Base-by-base conservation (phyloP, 192 early-diverging fungal species). In the Coemansia sp. region DNA sequence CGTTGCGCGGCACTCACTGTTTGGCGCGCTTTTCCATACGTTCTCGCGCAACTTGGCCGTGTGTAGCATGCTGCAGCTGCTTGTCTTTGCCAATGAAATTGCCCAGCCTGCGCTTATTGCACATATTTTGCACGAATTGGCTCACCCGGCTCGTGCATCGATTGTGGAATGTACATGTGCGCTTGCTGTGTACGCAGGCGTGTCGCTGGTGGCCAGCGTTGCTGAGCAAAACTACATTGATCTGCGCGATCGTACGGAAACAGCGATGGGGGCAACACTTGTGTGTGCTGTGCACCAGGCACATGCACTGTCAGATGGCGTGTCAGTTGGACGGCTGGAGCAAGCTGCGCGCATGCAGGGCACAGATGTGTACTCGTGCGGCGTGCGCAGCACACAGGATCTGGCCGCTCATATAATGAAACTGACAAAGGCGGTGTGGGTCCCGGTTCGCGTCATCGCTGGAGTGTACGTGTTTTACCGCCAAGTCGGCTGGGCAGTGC, bases 191-290 rank as follows among this genome's bases (percentile, higher is more conserved):
- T 78, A 71, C 38, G 10, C 46, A 0, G 18, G 2, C 0, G 6
- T 68, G 11, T 56, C 66, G 21, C 5, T 69, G 0, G 7, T 31
- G 0, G 66, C 53, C 0, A 61, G 58, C 0, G 15, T 66, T 11
- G 34, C 62, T 11, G 70, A 78, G 75, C 75, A 78, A 44, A 68
- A 78, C 47, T 67, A 72, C n/a, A 73, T 78, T 5, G 75, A 78
- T 18, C 4, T 63, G 42, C 59, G 63, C 3, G 75, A 78, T 63
- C 53, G 34, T 4, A 51, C 40, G 12, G 54, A 50, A 51, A 60
- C 73, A 1, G 64, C 68, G 20, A 73, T 78, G 23, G 49, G 52
- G 24, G 40, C 49, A 2, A 26, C 70, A 2, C 60, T 78, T 31
- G 50, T 60, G 0, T 31, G 66, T 24, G 63, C 67, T 7, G 46